These are phyloP conservation scores for Apocynum venetum DNA, from an alignment of 257 asterid genomes.

Conservation along the genomic window DNA sequence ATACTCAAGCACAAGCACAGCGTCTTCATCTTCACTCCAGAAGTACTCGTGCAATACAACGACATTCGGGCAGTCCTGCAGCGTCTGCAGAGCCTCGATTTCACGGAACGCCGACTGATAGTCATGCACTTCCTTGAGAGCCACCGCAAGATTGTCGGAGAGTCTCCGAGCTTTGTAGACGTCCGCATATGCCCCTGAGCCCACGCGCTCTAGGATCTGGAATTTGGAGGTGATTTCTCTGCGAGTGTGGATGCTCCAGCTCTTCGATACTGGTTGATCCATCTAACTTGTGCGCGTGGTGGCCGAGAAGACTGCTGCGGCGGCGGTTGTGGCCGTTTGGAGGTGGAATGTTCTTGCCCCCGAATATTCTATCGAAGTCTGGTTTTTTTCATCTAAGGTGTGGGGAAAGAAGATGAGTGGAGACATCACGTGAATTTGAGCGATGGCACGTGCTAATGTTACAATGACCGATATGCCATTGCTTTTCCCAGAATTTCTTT, in stretches of 20 bases:
- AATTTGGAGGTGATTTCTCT: conserved; percentile 68
- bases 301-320: not conserved
- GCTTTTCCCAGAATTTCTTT: not conserved
- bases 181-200: conserved; percentile 96
- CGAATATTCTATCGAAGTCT: not conserved
- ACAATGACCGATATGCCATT: not conserved
- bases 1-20: conserved; percentile 87
- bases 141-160: conserved; percentile 67
- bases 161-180: conserved; percentile 80
- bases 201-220: conserved; percentile 67
- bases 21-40: conserved; percentile 92
- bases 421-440: conserved; percentile 16
- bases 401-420: not conserved
- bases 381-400: not conserved
- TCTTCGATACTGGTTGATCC: conserved; percentile 45
- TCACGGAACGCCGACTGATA: conserved; percentile 81
- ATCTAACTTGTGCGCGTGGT: not conserved
- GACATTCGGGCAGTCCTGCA: conserved; percentile 65
- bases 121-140: conserved; percentile 89
- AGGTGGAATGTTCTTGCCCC: not conserved
- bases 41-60: conserved; percentile 70
- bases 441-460: conserved; percentile 5
- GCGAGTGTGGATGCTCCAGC: conserved; percentile 99
- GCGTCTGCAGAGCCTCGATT: conserved; percentile 75
- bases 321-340: not conserved